A percentile compares a stretch with the other conserved stretches of the same genome.
Conservation (phyloP, 345 rosid species). For the Citrus sp. region DNA sequence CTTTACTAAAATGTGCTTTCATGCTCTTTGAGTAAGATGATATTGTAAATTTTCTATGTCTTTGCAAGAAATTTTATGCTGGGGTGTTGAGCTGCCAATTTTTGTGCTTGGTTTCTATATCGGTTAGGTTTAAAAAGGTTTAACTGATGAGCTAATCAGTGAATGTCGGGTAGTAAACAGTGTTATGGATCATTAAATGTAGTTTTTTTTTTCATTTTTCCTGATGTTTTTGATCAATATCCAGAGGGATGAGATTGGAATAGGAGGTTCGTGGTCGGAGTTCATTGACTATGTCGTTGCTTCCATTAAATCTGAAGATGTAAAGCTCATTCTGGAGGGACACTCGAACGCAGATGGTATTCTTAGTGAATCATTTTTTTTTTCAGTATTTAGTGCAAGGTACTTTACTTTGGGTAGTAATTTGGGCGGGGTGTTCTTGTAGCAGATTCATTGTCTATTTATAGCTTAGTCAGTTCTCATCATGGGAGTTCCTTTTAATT, state of each 20-base stretch:
- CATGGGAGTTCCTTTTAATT: neutral
- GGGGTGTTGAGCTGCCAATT: neutral
- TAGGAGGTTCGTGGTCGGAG: slow-evolving; percentile 87
- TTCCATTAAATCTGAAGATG: slow-evolving; percentile 65
- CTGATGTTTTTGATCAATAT: neutral
- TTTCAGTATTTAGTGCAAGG: neutral
- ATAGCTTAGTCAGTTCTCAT: neutral
- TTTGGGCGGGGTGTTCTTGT: neutral
- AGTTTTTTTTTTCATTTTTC: too few species aligned
- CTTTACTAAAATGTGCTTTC: neutral
- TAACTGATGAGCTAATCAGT: neutral
- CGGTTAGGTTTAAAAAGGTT: neutral
- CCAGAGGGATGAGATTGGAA: slow-evolving; percentile 81
- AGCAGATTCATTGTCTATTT: neutral
- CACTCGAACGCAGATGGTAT: slow-evolving; percentile 38
- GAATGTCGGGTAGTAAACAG: neutral
- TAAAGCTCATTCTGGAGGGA: slow-evolving; percentile 62
- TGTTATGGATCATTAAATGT: neutral
- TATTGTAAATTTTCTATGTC: too few species aligned
- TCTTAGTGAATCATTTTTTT: neutral
- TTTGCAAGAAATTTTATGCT: neutral
- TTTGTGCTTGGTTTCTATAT: neutral
- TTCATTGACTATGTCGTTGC: slow-evolving; percentile 65
- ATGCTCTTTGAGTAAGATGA: neutral
- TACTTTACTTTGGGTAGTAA: neutral